These are phyloP conservation scores for Punctularia strigosozonata DNA, from an alignment of 768 basidiomycete genomes.

Conservation along the genomic window DNA sequence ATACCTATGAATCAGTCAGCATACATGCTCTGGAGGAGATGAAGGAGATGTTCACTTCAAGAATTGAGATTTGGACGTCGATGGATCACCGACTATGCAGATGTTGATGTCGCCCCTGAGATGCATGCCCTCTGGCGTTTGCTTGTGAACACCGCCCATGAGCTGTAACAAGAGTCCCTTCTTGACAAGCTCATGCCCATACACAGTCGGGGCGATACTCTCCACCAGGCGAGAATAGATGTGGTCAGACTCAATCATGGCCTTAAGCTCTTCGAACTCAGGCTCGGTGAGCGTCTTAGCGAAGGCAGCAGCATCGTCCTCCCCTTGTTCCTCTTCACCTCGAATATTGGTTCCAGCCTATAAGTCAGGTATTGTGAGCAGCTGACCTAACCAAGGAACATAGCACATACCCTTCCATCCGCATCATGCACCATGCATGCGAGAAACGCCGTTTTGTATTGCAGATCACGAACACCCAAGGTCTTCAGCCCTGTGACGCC, in stretches of 20 bases:
- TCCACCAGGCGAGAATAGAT: conserved; percentile 91
- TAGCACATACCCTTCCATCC: conserved; percentile 65
- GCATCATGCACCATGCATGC: conserved; percentile 95
- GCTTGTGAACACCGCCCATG: conserved; percentile 98
- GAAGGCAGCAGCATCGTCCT: conserved; percentile 74
- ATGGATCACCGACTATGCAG: conserved; percentile 95
- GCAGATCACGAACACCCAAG: conserved; percentile 87
- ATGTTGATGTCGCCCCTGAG: conserved; percentile 98
- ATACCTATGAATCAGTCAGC: conserved; percentile 54
- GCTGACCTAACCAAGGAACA: too few species aligned
- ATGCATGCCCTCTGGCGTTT: conserved; percentile 93
- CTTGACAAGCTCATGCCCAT: conserved; percentile 98
- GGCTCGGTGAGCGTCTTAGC: conserved; percentile 83
- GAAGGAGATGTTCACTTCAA: conserved; percentile 51
- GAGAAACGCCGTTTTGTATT: conserved; percentile 97
- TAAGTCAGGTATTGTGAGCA: too few species aligned
- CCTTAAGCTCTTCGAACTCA: conserved; percentile 88
- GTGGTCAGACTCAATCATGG: conserved; percentile 89
- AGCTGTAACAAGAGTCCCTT: conserved; percentile 92
- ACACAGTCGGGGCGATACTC: conserved; percentile 95
- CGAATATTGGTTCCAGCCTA: conserved; percentile 82
- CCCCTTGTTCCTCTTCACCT: conserved; percentile 75
- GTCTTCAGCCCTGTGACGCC: conserved; percentile 94
- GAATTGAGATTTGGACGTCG: conserved; percentile 97
- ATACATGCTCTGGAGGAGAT: conserved; percentile 1